Evolutionary conservation across 768 basidiomycete genomes (phyloP).

Genomic region (Kwoniella sp.): DNA sequence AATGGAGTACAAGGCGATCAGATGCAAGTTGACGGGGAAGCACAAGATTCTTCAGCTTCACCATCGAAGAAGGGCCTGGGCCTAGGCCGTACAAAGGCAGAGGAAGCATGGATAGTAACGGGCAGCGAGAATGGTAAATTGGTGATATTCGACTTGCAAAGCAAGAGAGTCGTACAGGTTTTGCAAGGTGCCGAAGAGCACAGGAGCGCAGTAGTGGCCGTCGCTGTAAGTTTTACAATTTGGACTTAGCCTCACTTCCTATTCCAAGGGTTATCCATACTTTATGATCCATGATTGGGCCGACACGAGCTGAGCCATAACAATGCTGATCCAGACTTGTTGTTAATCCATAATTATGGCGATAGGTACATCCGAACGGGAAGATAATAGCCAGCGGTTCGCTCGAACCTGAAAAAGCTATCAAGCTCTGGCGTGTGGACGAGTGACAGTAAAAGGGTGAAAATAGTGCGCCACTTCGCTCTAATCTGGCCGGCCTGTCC

Average conservation of each 20-base stretch:
- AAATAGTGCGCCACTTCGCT: too few relatives aligned
- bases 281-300: too few relatives aligned
- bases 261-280: too few relatives aligned
- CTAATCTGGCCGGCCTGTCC: too few relatives aligned
- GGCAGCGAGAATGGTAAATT: constrained; percentile 89
- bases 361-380: constrained; percentile 72
- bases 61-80: too few relatives aligned
- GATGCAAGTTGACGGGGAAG: background rate
- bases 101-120: constrained; percentile 66
- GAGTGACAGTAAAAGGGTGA: too few relatives aligned
- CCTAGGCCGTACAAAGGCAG: constrained; percentile 9
- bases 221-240: constrained; percentile 61
- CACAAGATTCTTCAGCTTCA: background rate
- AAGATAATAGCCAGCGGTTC: constrained; percentile 82
- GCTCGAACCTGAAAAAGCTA: constrained; percentile 83
- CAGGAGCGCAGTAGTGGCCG: constrained; percentile 77
- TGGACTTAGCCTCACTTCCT: background rate
- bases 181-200: constrained; percentile 42
- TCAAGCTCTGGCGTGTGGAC: constrained; percentile 68
- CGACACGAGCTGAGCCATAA: too few relatives aligned
- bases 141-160: constrained; percentile 87
- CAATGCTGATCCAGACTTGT: too few relatives aligned
- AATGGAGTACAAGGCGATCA: constrained; percentile 3
- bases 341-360: too few relatives aligned
- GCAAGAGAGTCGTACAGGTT: constrained; percentile 69